Conservation (phyloP, 2,329 filamentous ascomycete species). For the Pseudophaeomoniella oleicola region DNA sequence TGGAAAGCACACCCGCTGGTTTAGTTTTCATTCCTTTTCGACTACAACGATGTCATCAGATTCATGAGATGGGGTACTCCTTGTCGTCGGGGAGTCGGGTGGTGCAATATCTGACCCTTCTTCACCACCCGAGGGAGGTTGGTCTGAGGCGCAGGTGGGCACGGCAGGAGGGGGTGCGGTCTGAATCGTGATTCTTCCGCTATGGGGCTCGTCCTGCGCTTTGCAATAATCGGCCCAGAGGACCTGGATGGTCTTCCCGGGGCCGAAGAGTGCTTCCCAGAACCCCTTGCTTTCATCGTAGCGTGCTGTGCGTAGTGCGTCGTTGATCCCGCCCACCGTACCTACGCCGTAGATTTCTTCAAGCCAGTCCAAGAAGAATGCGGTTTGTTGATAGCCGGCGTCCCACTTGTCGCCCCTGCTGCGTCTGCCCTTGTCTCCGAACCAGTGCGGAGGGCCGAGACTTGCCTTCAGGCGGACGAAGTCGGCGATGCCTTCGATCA, state of each 20-base stretch:
- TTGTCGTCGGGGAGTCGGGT: too few species aligned
- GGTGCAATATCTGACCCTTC: too few species aligned
- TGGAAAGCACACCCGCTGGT: too few species aligned
- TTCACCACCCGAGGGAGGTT: too few species aligned
- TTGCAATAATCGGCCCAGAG: constrained; percentile 1
- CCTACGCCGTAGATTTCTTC: constrained; percentile 50
- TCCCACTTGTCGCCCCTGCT: constrained; percentile 54
- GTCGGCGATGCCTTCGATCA: constrained; percentile 86
- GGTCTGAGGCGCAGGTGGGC: too few species aligned
- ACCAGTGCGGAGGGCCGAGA: constrained; percentile 72
- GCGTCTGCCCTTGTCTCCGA: constrained; percentile 29
- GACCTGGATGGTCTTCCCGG: not conserved
- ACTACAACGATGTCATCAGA: too few species aligned
- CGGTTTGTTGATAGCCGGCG: constrained; percentile 77
- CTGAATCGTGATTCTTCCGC: too few species aligned
- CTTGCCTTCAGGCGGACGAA: constrained; percentile 69
- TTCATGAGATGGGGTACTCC: too few species aligned
- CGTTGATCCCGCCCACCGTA: constrained; percentile 50
- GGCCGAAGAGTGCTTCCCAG: constrained; percentile 54
- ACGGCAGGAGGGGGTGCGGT: too few species aligned
- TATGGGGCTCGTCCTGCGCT: not conserved
- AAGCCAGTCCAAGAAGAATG: constrained; percentile 78
- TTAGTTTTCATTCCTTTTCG: too few species aligned
- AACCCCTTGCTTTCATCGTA: constrained; percentile 49
- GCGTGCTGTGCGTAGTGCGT: constrained; percentile 44